phyloP scores from a whole-genome alignment of 805 yeast genomes.

The Tetrapisispora nanseiensis region DNA sequence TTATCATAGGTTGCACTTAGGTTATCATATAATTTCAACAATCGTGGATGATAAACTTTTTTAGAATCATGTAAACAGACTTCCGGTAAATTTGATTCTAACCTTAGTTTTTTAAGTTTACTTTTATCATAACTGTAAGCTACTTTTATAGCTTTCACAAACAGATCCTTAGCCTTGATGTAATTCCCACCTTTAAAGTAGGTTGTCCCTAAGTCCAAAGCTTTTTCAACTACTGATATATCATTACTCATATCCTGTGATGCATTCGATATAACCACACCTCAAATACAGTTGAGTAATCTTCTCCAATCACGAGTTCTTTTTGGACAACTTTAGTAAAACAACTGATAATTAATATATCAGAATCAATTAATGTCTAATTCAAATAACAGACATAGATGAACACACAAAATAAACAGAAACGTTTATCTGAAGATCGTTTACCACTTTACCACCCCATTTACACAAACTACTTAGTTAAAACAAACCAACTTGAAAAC shows the following conservation, averaged over 20 bases:
- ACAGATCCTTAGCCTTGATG: conserved; percentile 19
- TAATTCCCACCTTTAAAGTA: conserved; percentile 20
- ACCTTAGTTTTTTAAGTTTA: conserved; percentile 9
- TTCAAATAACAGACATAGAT: too few relatives aligned
- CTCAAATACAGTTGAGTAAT: too few relatives aligned
- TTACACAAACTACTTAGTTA: background rate
- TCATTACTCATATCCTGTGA: background rate
- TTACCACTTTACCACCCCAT: too few relatives aligned
- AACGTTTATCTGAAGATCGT: too few relatives aligned
- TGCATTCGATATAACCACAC: too few relatives aligned
- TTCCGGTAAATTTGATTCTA: background rate
- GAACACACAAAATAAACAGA: too few relatives aligned
- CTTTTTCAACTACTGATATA: conserved; percentile 20
- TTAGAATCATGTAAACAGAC: background rate
- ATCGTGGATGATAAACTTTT: conserved; percentile 19
- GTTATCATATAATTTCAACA: conserved; percentile 20
- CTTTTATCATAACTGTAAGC: conserved; percentile 17
- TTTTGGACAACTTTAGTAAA: too few relatives aligned
- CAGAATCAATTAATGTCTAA: too few relatives aligned
- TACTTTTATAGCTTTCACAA: conserved; percentile 19
- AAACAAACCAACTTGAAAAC: background rate
- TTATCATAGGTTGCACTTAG: conserved; percentile 24
- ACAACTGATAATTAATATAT: too few relatives aligned
- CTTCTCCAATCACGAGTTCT: too few relatives aligned
- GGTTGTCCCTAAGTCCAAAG: conserved; percentile 21